Evolutionary conservation across 805 yeast genomes (phyloP), one percentile per base, ranked within the genome.

Genomic region (Debaryomyces castellii): DNA sequence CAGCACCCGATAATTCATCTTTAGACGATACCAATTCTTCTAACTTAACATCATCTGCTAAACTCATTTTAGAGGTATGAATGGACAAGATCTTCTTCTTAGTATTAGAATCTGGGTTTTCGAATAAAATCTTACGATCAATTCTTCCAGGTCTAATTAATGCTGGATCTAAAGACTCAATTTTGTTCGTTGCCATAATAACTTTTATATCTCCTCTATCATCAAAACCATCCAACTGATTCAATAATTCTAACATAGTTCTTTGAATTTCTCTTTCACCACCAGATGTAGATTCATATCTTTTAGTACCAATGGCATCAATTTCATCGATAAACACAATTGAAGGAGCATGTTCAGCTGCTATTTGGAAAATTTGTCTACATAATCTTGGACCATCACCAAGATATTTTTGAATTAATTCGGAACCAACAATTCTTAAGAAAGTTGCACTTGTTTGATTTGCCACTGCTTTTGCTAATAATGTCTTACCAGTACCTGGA

Each of bases 251-350:
- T 79, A 91, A 77, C 98, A 91, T 92, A 30, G 98, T 92, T 75
- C 98, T 84, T 73, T 92, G 98, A 52, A 92, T 89, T 71, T 92
- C 98, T 57, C 96, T 81, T 71, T 92, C 98, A 63, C 98, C 98
- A 37, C 98, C 97, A 17, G 96, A 85, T 56, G 92, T 96, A 17
- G 97, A 89, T 49, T 92, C 97, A 67, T 92, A 91, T 68, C 99
- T 84, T 67, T 92, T 92, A n/a, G 96, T 87, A 69, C 99, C 99
- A 63, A 94, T 94, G 38, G 99, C 98, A 70, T 94, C 99, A 62
- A 94, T 92, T 73, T 94, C 99, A 72, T 94, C 99, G 54, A 94
- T 94, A 62, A 94, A 94, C 30, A 94, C 97, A 71, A 94, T 94
- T n/a, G 96, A 85, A 32, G 99, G 99, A 0, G 99, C 97, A 66